A percentile compares a stretch with the other conserved stretches of the same genome.
These are phyloP conservation scores for Mortierella sp. DNA, from an alignment of 371 early-diverging fungal species.

Conservation along the genomic window DNA sequence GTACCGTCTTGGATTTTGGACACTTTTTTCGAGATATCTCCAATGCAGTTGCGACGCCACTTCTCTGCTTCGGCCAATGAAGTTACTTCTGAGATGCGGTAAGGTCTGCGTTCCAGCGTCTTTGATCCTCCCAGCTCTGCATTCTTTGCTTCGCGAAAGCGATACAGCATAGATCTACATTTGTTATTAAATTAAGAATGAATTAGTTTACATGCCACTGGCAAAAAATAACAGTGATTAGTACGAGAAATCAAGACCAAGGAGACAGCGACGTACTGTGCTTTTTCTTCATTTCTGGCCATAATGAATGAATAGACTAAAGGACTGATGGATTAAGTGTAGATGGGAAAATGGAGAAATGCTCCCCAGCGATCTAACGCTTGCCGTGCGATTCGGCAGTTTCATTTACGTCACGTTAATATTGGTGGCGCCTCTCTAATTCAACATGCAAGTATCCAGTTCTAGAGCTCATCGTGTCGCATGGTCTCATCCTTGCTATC, in stretches of 20 bases:
- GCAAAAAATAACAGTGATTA: no score
- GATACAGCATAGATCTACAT: constrained; percentile 90
- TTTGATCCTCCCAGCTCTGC: constrained; percentile 82
- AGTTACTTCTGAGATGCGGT: constrained; percentile 74
- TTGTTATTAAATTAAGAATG: no score
- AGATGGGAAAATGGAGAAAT: no score
- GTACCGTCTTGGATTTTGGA: constrained; percentile 92
- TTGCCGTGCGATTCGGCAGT: no score
- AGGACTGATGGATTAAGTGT: no score
- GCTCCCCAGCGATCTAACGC: no score
- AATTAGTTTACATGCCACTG: no score
- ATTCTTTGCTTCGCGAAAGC: constrained; percentile 94
- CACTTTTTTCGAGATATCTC: constrained; percentile 89
- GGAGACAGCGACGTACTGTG: constrained; percentile 81
- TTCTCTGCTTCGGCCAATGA: constrained; percentile 84
- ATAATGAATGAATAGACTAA: no score
- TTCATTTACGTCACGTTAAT: no score
- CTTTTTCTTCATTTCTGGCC: constrained; percentile 98
- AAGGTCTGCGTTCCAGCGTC: constrained; percentile 79
- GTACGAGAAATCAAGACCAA: no score
- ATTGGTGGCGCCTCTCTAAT: no score
- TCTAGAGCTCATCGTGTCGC: constrained; percentile 1
- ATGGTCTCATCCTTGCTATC: not conserved
- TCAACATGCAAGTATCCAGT: no score
- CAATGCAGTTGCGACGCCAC: constrained; percentile 90